phyloP scores from a whole-genome alignment of 202 grass and related monocot species.

The Zizania palustris region DNA sequence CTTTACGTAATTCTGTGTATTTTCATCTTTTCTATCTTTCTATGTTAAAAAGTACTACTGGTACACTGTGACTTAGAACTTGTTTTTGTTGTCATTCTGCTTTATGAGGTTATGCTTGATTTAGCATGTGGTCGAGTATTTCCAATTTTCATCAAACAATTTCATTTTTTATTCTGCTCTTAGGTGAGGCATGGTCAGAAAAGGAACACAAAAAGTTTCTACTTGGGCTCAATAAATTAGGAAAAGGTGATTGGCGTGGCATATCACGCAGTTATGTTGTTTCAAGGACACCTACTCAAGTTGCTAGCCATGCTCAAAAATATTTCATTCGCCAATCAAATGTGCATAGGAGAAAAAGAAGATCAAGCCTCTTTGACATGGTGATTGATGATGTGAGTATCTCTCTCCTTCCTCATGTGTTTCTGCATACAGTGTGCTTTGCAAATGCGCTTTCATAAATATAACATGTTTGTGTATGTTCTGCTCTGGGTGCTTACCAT shows the following conservation, averaged over 20 bases:
- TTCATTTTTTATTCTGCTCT: conserved; percentile 7
- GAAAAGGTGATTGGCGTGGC: conserved; percentile 70
- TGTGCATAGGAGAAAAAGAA: conserved; percentile 58
- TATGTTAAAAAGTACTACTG: not conserved
- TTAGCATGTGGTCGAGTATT: not conserved
- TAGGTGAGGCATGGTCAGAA: conserved; percentile 71
- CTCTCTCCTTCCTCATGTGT: not conserved
- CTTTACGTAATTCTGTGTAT: not conserved
- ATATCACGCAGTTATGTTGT: conserved; percentile 61
- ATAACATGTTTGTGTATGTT: conserved; percentile 27
- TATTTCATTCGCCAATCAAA: conserved; percentile 69
- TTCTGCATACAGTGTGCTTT: not conserved
- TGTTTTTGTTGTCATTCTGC: too few species aligned
- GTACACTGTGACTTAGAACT: not conserved
- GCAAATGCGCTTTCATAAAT: not conserved
- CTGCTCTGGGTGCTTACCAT: conserved; percentile 5
- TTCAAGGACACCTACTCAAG: conserved; percentile 70
- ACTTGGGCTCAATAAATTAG: conserved; percentile 56
- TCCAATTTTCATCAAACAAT: conserved; percentile 19
- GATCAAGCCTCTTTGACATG: conserved; percentile 70
- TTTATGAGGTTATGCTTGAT: not conserved
- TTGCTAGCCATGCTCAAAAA: conserved; percentile 75
- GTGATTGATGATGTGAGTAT: conserved; percentile 53
- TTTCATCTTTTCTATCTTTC: not conserved
- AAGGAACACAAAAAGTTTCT: conserved; percentile 71